Base-by-base conservation (phyloP, 345 rosid species). In the Syzygium oleosum region DNA sequence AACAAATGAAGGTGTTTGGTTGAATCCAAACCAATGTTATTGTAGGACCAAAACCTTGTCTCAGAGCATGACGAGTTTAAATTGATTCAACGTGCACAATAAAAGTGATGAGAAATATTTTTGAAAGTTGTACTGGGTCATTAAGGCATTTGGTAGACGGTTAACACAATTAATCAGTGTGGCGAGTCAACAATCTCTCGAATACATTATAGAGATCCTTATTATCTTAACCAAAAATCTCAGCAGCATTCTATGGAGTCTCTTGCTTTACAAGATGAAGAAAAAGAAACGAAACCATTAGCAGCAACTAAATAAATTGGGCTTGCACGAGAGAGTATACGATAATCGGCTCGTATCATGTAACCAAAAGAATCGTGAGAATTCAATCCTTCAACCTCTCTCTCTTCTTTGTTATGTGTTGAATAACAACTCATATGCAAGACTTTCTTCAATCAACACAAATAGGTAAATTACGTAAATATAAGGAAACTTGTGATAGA, bases 231-330 rank as follows among this genome's bases (percentile, higher is more conserved):
- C 99, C 97, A 83, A 97, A 95, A 83, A 97, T 95, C 92, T 94
- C 98, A n/a, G 94, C 98, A 27, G 96, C 97, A 88, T 97, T 97
- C 92, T 95, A 85, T 46, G 95, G 92, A 29, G 97, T 95, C 87
- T 97, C 99, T 98, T 97, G 93, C 46, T 41, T 85, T 52, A 52
- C 51, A 51, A 43, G 31, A 58, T 29, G 56, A 87, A 83, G 80
- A 41, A 84, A 51, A 85, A 31, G 63, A 15, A 25, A 19, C 6
- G 49, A 38, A 73, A 19, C 27, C 80, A 73, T 73, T 38, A 38
- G 80, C 49, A 38, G 27, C 49, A 21, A 34, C 43, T 19, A 19
- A 34, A 34, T 38, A 38, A 41, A 73, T 73, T 19, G 43, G 43
- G 43, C 43, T 41, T 34, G 58, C 8, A 15, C 0, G 11, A 15